A percentile compares a stretch with the other conserved stretches of the same genome.
Evolutionary conservation across 2,329 filamentous ascomycete genomes (phyloP).

Genomic region (Aureobasidium sp.): DNA sequence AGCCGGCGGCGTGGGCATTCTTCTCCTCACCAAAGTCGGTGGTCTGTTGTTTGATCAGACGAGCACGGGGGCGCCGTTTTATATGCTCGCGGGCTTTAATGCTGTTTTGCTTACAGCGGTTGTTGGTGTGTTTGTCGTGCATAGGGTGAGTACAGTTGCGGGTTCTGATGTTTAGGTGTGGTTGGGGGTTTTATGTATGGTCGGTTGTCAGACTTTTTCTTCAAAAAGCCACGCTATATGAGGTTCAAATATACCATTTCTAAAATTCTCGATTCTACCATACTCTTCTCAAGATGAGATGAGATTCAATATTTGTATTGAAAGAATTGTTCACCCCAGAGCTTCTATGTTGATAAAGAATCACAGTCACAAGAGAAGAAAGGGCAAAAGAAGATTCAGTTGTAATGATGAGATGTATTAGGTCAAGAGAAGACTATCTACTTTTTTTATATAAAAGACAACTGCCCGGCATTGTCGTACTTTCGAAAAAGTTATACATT

Average conservation of each 20-base stretch:
- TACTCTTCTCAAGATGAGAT: no score
- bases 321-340: no score
- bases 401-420: background rate
- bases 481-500: background rate
- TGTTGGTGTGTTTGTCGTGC: slow-evolving; percentile 16
- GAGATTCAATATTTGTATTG: no score
- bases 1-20: slow-evolving; percentile 80
- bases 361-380: background rate
- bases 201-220: no score
- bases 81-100: slow-evolving; percentile 89
- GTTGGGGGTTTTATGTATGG: no score
- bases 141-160: background rate
- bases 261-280: no score
- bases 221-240: no score
- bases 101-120: slow-evolving; percentile 54
- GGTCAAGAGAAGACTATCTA: background rate
- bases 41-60: slow-evolving; percentile 76
- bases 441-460: background rate
- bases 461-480: no score
- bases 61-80: slow-evolving; percentile 76
- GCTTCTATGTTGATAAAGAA: no score
- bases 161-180: background rate
- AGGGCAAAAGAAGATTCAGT: background rate
- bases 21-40: slow-evolving; percentile 85
- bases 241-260: no score